These are phyloP conservation scores for Globisporangium yorkense DNA, from an alignment of 352 stramenopile species.

Conservation along the genomic window DNA sequence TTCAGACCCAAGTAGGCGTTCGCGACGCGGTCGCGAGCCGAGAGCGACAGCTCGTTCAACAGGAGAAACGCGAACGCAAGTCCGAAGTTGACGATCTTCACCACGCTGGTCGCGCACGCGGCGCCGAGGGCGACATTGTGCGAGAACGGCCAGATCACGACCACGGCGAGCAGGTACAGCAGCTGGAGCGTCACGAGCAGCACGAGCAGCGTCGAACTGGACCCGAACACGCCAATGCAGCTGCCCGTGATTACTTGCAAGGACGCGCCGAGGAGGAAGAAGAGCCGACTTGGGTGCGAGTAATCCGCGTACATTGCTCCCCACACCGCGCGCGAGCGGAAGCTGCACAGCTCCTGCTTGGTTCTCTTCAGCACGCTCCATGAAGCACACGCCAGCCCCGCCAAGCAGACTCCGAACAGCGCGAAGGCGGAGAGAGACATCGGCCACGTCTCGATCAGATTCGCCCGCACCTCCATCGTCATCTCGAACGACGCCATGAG, in stretches of 20 bases:
- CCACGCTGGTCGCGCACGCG: constrained; percentile 7
- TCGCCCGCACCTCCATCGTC: constrained; percentile 15
- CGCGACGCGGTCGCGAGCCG: constrained; percentile 12
- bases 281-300: constrained; percentile 26
- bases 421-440: constrained; percentile 15
- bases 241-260: constrained; percentile 27
- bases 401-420: constrained; percentile 20
- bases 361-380: constrained; percentile 15
- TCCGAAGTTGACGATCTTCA: constrained; percentile 28
- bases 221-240: constrained; percentile 24
- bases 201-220: constrained; percentile 23
- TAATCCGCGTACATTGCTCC: constrained; percentile 32
- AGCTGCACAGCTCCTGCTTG: constrained; percentile 21
- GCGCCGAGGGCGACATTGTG: constrained; percentile 9
- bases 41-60: constrained; percentile 12
- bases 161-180: constrained; percentile 23
- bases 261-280: constrained; percentile 26
- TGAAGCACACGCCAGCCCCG: constrained; percentile 12
- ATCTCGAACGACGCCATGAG: constrained; percentile 30
- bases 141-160: constrained; percentile 30
- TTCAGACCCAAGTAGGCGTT: constrained; percentile 26
- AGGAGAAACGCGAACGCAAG: constrained; percentile 32
- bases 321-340: constrained; percentile 21
- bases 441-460: constrained; percentile 13
- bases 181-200: constrained; percentile 25